Evolutionary conservation across 441 rosid species (phyloP), one percentile per base, ranked within the genome.

Genomic region (Brassica balearica): DNA sequence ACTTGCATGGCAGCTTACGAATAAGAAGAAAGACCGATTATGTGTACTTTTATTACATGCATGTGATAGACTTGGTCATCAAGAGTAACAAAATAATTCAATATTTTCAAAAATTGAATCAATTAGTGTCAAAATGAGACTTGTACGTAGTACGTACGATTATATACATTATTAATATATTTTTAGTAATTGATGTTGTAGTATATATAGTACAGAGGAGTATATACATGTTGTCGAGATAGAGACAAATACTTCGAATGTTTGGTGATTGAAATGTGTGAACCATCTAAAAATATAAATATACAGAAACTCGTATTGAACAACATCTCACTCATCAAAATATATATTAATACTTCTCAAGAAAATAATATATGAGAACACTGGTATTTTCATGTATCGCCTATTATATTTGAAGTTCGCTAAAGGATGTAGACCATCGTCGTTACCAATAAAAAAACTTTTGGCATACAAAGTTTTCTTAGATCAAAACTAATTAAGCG

Each of bases 171-270:
- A 17, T 11, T 56, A 1, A 64, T 58, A 56, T 15, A 65, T 15
- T 77, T 63, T 23, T 34, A 70, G 65, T 53, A 23, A 22, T 63
- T 64, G 41, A 56, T 65, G 59, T 66, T 58, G 53, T 58, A 65
- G 62, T 59, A 66, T 60, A 29, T 46, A 62, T 72, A 65, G 34
- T 29, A 29, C 68, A 58, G 34, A 56, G 32, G 23, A 55, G 74
- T 72, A 68, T 72, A 59, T 73, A 11, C 8, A 34, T 73, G 78
- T 79, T 73, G 74, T 73, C 71, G 66, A 79, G 66, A 74, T 38
- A 69, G 61, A 68, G 82, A 79, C 82, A 79, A 79, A 79, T 63
- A 73, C 71, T 36, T 79, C 61, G 78, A 79, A 79, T 79, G 82
- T 73, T 79, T 73, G 66, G 82, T 79, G 71, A 79, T 73, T n/a